These are phyloP conservation scores for Microdochium bolleyi DNA, from an alignment of 2,329 filamentous ascomycete species.

Conservation along the genomic window DNA sequence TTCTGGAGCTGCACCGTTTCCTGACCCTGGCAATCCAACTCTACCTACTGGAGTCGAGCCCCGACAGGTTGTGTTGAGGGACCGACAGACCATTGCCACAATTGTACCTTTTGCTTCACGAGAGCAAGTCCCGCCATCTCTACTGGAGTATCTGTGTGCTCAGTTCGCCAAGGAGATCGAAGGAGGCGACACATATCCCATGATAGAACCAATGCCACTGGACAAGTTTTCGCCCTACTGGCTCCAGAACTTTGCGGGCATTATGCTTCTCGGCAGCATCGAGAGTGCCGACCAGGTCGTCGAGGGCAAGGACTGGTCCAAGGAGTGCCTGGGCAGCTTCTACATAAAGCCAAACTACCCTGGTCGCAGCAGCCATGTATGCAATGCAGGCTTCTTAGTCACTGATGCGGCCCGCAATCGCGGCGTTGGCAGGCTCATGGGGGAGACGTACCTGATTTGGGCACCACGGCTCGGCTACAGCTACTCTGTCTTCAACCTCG, in stretches of 20 bases:
- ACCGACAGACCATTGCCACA: conserved; percentile 76
- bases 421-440: conserved; percentile 68
- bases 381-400: conserved; percentile 75
- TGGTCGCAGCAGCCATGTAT: conserved; percentile 82
- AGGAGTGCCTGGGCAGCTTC: conserved; percentile 79
- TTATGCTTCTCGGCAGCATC: conserved; percentile 78
- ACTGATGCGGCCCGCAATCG: conserved; percentile 66
- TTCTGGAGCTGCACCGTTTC: conserved; percentile 58
- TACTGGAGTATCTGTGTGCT: conserved; percentile 71
- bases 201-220: conserved; percentile 68
- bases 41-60: conserved; percentile 63
- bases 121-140: conserved; percentile 64
- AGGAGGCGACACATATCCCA: conserved; percentile 85
- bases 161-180: conserved; percentile 88
- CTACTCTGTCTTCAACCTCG: conserved; percentile 89
- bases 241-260: conserved; percentile 84
- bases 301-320: conserved; percentile 65
- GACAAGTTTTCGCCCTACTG: conserved; percentile 75
- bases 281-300: conserved; percentile 50
- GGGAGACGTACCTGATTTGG: conserved; percentile 70
- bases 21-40: conserved; percentile 50
- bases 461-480: conserved; percentile 76
- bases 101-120: conserved; percentile 76
- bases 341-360: conserved; percentile 95
- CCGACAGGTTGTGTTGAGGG: conserved; percentile 72